Evolutionary conservation across 2,329 filamentous ascomycete species (phyloP).

Genomic region (Aspergillus sclerotialis): DNA sequence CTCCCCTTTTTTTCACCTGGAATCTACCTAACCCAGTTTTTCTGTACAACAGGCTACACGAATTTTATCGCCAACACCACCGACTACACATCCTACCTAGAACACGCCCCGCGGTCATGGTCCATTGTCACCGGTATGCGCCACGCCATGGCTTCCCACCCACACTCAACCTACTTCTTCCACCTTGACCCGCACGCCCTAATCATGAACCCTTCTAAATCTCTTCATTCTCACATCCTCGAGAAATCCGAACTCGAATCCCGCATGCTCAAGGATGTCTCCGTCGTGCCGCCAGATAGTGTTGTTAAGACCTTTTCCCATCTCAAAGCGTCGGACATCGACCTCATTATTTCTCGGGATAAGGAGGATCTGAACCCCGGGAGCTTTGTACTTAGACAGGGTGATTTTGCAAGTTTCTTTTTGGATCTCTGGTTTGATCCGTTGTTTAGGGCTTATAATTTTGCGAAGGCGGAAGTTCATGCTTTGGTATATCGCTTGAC

Average conservation of each 20-base stretch:
- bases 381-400: constrained; percentile 73
- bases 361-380: constrained; percentile 66
- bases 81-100: constrained; percentile 55
- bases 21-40: background rate
- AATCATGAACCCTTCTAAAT: constrained; percentile 74
- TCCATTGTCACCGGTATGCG: constrained; percentile 76
- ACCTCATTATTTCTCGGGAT: constrained; percentile 81
- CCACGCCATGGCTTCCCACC: constrained; percentile 76
- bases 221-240: constrained; percentile 66
- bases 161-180: constrained; percentile 76
- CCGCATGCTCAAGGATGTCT: constrained; percentile 75
- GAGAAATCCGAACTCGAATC: constrained; percentile 59
- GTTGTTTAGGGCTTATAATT: constrained; percentile 88
- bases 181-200: constrained; percentile 76
- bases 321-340: constrained; percentile 68
- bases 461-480: constrained; percentile 88
- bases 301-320: constrained; percentile 92
- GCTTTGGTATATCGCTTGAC: constrained; percentile 61
- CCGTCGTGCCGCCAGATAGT: constrained; percentile 89
- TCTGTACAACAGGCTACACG: constrained; percentile 60
- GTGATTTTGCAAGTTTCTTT: constrained; percentile 89
- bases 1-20: background rate
- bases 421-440: constrained; percentile 96
- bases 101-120: constrained; percentile 39
- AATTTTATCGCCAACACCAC: constrained; percentile 72